Evolutionary conservation across 2,329 filamentous ascomycete genomes (phyloP), one percentile per base, ranked within the genome.

Genomic region (Zymoseptoria brevis): DNA sequence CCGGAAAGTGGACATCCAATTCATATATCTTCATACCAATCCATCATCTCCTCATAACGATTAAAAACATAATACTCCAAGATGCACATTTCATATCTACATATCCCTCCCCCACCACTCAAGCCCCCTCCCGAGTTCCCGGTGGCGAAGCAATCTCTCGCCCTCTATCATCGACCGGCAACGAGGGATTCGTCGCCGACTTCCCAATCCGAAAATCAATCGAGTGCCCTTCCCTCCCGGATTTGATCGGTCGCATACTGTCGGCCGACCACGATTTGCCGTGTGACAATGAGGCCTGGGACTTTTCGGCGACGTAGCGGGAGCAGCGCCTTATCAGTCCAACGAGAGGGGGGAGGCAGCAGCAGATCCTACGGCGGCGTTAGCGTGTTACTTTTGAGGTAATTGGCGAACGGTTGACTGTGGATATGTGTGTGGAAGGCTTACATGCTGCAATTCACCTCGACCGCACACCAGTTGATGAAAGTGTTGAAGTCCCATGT

Each of bases 401-500:
- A 8, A 26, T 5, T 8, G 21, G 21, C 21, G 24, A 8, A 26
- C 3, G 4, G 24, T 26, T 41, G 4, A 5, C 11, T 13, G 8
- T 41, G 11, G 35, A 4, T n/a, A 4, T 13, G 35, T 41, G 35
- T 41, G 35, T 13, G 35, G 9, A 16, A 2, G 11, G 30, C 9
- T 45, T 16, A 45, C 35, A 45, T 16, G 35, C 35, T 45, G 11
- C 2, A 6, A 11, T 45, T 16, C 2, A 16, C 16, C 35, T 45
- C 35, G 13, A 45, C 16, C 35, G 35, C 35, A n/a, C 35, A 45
- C 35, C 35, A 45, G 35, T 45, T 45, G 35, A 45, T 16, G 13
- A 45, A 45, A 11, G 35, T n/a, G 35, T 45, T 48, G 29, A 54
- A 60, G 51, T 60, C 55, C 55, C 52, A 60, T 8, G 58, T 60